Base-by-base conservation (phyloP, 495 filamentous ascomycete species). In the Talaromyces ruber region DNA sequence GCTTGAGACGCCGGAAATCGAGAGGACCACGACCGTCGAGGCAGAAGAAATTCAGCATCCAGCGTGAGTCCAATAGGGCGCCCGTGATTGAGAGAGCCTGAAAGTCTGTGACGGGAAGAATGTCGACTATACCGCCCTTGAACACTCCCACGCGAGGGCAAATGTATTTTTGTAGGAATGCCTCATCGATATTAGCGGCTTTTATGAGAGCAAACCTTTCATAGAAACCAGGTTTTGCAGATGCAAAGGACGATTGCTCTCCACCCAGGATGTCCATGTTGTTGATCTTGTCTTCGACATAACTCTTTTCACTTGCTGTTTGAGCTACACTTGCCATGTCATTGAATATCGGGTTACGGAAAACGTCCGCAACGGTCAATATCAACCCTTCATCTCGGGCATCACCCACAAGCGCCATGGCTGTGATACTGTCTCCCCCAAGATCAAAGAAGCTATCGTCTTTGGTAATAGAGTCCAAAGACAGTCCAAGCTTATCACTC, bases 361-460 rank as follows among this genome's bases (percentile, higher is more conserved):
- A 80, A 43, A 82, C 73, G 67, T 81, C 79, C 0, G 81, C 79
- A 12, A 88, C 84, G 4, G 80, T 84, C 50, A 88, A 66, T 28
- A 77, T 70, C 39, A 86, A 58, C 4, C 82, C 81, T 26, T 82
- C 76, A 45, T 82, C 77, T 9, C 80, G 73, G 30, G 81, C 80
- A 63, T 81, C 80, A 11, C 84, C 81, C 8, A 86, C 86, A 51
- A 89, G 74, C 70, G 83, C 86, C 84, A 90, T 90, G 11, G 87
- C 85, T 6, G 80, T 78, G 61, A 90, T 86, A 58, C 86, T 81
- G 57, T 82, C 79, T 47, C 79, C 79, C 25, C 79, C 79, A 14
- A 80, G 60, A 25, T 75, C 76, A 64, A 82, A 81, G 70, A 82
- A 82, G 58, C 75, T 79, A 56, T 74, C 75, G 34, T 76, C 72